A percentile compares a stretch with the other conserved stretches of the same genome.
Evolutionary conservation across 176 grass and related monocot genomes (phyloP).

Genomic region (Oropetium thomaeum): DNA sequence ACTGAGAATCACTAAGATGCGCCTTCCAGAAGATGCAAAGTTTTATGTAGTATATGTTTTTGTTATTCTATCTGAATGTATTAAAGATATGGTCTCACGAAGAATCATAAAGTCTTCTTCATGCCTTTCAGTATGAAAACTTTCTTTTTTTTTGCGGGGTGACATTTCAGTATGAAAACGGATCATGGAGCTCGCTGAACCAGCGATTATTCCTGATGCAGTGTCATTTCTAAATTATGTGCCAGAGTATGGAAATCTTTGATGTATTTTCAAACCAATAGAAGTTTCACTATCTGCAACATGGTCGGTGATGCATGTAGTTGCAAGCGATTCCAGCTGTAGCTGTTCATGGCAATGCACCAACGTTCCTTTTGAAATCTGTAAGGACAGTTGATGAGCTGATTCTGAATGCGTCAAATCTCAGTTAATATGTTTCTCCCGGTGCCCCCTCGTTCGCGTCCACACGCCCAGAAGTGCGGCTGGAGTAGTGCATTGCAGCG

Average conservation of each 20-base stretch:
- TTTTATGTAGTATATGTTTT: background rate
- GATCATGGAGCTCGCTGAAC: background rate
- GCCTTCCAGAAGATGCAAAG: background rate
- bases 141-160: no score
- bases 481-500: background rate
- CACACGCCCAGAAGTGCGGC: background rate
- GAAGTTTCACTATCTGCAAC: background rate
- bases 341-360: background rate
- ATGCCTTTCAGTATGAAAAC: background rate
- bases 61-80: background rate
- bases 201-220: background rate
- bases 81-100: background rate
- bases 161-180: no score
- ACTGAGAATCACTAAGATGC: constrained; percentile 6
- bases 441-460: no score
- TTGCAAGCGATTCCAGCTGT: background rate
- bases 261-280: background rate
- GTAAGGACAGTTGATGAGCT: background rate
- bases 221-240: background rate
- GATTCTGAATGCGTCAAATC: background rate
- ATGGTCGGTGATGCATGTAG: background rate
- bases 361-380: background rate
- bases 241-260: background rate
- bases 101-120: background rate
- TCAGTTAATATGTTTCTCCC: background rate